Conservation (phyloP, 306 rosid genomes). For the Potentilla sterilis region DNA sequence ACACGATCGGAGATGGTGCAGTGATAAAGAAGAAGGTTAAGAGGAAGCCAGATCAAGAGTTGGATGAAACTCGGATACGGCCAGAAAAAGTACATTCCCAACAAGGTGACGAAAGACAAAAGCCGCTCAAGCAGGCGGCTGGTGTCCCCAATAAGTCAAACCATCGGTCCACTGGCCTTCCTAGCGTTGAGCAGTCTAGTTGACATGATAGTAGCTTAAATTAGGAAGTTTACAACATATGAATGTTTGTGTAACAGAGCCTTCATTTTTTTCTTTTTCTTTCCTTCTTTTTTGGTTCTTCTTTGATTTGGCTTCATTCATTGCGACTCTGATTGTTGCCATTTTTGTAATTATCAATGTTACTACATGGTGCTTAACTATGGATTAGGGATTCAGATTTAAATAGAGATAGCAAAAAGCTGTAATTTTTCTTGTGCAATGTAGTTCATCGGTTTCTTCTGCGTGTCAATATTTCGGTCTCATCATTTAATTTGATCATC, state of each 20-base stretch:
- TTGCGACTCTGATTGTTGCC: conserved; percentile 37
- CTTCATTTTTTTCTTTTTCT: conserved; percentile 14
- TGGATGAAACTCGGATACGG: conserved; percentile 52
- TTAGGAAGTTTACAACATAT: conserved; percentile 37
- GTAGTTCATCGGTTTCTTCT: background rate
- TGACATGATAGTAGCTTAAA: conserved; percentile 43
- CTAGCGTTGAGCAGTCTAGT: conserved; percentile 85
- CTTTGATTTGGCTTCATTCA: conserved; percentile 38
- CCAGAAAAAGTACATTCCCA: conserved; percentile 51
- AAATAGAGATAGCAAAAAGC: conserved; percentile 39
- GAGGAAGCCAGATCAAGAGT: conserved; percentile 72
- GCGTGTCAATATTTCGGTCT: background rate
- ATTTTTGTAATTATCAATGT: conserved; percentile 68
- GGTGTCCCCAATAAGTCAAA: conserved; percentile 52
- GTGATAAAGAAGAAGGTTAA: conserved; percentile 68
- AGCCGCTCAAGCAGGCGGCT: conserved; percentile 57
- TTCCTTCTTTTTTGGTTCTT: conserved; percentile 13
- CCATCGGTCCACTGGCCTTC: conserved; percentile 52
- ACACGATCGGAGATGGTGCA: conserved; percentile 50
- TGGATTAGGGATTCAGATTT: conserved; percentile 48
- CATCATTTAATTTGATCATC: background rate
- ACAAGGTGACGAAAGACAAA: conserved; percentile 71
- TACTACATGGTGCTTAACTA: conserved; percentile 31
- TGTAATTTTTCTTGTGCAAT: conserved; percentile 31
- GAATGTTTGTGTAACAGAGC: conserved; percentile 34